These are phyloP conservation scores for Calycina marina DNA, from an alignment of 2,329 filamentous ascomycete species.

Conservation along the genomic window DNA sequence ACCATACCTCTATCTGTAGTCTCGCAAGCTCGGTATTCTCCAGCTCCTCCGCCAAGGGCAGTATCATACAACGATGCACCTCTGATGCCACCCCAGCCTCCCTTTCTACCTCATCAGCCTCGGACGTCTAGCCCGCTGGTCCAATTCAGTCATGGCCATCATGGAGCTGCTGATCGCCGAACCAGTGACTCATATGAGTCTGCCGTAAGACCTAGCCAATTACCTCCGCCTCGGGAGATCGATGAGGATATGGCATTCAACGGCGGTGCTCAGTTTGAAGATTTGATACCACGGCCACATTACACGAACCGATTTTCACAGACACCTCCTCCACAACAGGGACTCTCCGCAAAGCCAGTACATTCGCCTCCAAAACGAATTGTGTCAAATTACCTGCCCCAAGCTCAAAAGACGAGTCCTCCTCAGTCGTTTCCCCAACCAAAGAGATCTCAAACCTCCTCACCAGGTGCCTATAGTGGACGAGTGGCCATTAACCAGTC, in stretches of 20 bases:
- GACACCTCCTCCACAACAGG: slow-evolving; percentile 34
- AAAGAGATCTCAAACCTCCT: slow-evolving; percentile 46
- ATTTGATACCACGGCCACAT: no score
- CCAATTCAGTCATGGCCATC: slow-evolving; percentile 35
- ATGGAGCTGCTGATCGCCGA: slow-evolving; percentile 30
- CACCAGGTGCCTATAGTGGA: slow-evolving; percentile 37
- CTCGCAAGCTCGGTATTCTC: slow-evolving; percentile 21
- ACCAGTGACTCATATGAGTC: slow-evolving; percentile 40
- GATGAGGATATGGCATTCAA: no score
- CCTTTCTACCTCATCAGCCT: slow-evolving; percentile 39
- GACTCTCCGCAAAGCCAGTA: slow-evolving; percentile 26
- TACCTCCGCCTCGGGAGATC: slow-evolving; percentile 47
- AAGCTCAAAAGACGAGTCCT: slow-evolving; percentile 16
- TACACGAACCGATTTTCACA: slow-evolving; percentile 25
- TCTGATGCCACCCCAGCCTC: slow-evolving; percentile 27
- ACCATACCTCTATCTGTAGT: slow-evolving; percentile 26
- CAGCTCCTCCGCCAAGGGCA: slow-evolving; percentile 25
- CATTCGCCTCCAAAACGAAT: slow-evolving; percentile 42
- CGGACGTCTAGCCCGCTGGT: slow-evolving; percentile 52
- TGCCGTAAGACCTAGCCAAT: slow-evolving; percentile 32
- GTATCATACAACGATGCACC: slow-evolving; percentile 16
- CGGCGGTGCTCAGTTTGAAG: no score
- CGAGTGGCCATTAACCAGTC: slow-evolving; percentile 22
- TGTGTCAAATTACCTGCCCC: slow-evolving; percentile 35
- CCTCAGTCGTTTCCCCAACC: slow-evolving; percentile 33